Base-by-base conservation (phyloP, 1,139 yeast genomes). In the Pichia sp. region DNA sequence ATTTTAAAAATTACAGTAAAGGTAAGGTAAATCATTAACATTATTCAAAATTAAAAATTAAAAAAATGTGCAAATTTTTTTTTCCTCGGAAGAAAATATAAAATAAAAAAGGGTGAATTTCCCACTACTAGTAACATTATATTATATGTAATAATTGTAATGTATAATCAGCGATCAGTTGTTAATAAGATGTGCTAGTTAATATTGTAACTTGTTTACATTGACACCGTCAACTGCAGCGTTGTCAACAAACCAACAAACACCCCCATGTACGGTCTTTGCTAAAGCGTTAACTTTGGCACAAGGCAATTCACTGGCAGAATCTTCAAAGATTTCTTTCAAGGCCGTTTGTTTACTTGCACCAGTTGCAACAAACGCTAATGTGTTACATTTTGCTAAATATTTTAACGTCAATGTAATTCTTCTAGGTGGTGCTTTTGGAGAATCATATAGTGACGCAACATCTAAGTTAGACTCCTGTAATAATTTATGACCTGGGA, bases 331-430 rank as follows among this genome's bases (percentile, higher is more conserved):
- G 46, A 89, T 82, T 55, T 83, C 75, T 60, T 78, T 77, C 66
- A 90, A 71, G 41, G 85, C 74, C 0, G 79, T 74, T n/a, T 88
- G 86, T 68, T 89, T 89, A 37, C 86, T 85, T 25, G 83, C 83
- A 50, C 97, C 96, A 65, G 87, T 92, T 25, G 96, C 96, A 44
- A 88, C 92, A 68, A 88, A 89, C 1, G 88, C 84, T 58, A 89
- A 78, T 43, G 76, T 65, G 26, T 69, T 63, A 26, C 85, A 83
- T 33, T 66, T 69, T 52, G 71, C 73, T 59, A 83, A 73, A 4
- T 79, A 79, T 4, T 85, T 85, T 66, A 81, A 77, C 7, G 89
- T 83, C 60, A 83, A 69, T 8, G 88, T 81, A 62, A 83, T 80
- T 68, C 90, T 76, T 67, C 85, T 74, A 63, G 88, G 85, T 34